phyloP scores from a whole-genome alignment of 139 green algal species.

The Chlamydomonas applanata region DNA sequence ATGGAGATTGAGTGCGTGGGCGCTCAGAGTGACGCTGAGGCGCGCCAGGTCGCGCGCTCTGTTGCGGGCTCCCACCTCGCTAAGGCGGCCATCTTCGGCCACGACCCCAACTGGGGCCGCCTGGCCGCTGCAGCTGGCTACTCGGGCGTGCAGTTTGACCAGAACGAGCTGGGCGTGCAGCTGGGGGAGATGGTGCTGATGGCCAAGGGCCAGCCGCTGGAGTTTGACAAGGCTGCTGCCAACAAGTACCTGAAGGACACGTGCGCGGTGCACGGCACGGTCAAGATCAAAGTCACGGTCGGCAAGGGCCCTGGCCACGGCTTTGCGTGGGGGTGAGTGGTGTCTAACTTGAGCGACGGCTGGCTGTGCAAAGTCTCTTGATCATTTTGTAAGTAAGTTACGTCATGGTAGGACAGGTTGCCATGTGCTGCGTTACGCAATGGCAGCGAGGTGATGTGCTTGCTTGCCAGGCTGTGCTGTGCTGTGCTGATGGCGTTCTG shows the following conservation, averaged over 20 bases:
- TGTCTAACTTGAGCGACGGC: neutral
- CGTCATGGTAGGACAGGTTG: too few species aligned
- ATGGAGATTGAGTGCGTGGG: constrained; percentile 79
- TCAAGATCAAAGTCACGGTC: constrained; percentile 60
- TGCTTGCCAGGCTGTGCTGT: too few species aligned
- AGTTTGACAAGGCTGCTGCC: constrained; percentile 85
- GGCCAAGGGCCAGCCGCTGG: constrained; percentile 89
- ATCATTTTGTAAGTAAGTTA: neutral
- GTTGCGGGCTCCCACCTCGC: constrained; percentile 82
- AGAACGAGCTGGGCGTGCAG: constrained; percentile 71
- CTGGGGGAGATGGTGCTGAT: constrained; percentile 87
- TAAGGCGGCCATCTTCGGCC: constrained; percentile 94
- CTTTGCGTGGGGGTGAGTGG: constrained; percentile 69
- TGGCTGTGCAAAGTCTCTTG: neutral
- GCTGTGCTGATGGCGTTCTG: constrained; percentile 5
- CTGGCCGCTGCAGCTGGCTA: constrained; percentile 95
- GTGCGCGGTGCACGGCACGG: constrained; percentile 80
- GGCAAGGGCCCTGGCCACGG: constrained; percentile 64
- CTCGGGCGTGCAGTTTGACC: constrained; percentile 52
- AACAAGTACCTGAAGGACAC: constrained; percentile 89
- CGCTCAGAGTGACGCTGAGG: constrained; percentile 61
- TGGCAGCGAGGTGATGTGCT: too few species aligned
- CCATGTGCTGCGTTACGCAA: too few species aligned
- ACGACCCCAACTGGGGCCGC: constrained; percentile 98
- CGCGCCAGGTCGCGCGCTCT: constrained; percentile 68